Percentiles rank a stretch among this genome's conserved stretches.
Conservation (phyloP, 225 moss, liverwort and hornwort genomes). For the Thuidium tamariscinum region DNA sequence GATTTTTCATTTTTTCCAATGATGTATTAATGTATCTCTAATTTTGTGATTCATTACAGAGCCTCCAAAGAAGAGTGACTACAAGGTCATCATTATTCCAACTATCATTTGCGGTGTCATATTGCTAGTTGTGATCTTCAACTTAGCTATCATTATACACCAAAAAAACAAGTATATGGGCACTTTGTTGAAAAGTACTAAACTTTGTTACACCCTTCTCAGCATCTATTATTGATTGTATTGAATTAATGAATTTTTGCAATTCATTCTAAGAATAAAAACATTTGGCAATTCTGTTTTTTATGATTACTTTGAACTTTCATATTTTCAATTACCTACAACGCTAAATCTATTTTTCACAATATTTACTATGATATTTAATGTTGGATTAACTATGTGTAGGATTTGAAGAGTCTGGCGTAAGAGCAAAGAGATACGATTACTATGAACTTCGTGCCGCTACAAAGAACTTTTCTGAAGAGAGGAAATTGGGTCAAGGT, state of each 20-base stretch:
- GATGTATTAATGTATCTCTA: neutral
- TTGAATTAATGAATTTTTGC: neutral
- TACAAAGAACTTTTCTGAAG: slow-evolving; percentile 10
- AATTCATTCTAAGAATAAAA: neutral
- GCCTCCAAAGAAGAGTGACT: neutral
- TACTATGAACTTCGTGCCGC: slow-evolving; percentile 13
- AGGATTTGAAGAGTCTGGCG: slow-evolving; percentile 5
- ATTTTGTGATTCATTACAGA: neutral
- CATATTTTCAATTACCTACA: neutral
- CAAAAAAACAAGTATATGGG: neutral
- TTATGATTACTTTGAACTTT: neutral
- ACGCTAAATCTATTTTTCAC: neutral
- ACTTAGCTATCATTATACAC: neutral
- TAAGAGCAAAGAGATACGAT: slow-evolving; percentile 3
- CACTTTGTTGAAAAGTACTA: slow-evolving; percentile 12
- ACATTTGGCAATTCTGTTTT: neutral
- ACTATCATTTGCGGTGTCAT: neutral
- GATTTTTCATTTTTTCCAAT: neutral
- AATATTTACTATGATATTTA: neutral
- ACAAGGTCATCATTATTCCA: slow-evolving; percentile 3
- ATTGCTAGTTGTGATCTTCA: neutral
- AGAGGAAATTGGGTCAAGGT: slow-evolving; percentile 17
- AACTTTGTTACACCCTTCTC: neutral
- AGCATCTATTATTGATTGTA: neutral
- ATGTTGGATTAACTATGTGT: neutral